phyloP scores from a whole-genome alignment of 805 yeast genomes.

The Kurtzmaniella cleridarum region DNA sequence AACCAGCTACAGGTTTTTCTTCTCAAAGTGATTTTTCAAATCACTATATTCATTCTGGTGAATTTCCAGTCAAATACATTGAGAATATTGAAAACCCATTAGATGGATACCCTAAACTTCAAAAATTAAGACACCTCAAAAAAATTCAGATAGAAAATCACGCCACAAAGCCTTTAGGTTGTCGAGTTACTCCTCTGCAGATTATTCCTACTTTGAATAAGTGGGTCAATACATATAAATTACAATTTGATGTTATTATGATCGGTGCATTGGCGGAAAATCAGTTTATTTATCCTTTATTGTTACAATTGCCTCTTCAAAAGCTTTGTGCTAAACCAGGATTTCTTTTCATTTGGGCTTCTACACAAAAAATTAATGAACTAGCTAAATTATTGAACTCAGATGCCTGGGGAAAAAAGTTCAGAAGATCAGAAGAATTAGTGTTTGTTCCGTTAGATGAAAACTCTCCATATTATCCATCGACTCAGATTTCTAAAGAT shows the following conservation, averaged over 20 bases:
- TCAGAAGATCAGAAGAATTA: constrained; percentile 85
- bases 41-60: constrained; percentile 57
- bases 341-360: constrained; percentile 81
- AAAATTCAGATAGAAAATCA: constrained; percentile 47
- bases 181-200: constrained; percentile 44
- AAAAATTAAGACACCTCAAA: constrained; percentile 61
- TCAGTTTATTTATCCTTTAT: constrained; percentile 57
- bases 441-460: constrained; percentile 72
- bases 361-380: constrained; percentile 65
- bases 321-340: constrained; percentile 81
- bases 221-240: constrained; percentile 55
- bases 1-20: not conserved
- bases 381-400: constrained; percentile 48
- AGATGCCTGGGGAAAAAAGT: constrained; percentile 52
- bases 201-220: constrained; percentile 52
- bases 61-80: constrained; percentile 58
- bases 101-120: constrained; percentile 83
- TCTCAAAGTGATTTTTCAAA: constrained; percentile 54
- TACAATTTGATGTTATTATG: constrained; percentile 87
- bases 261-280: constrained; percentile 79
- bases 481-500: constrained; percentile 28
- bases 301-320: constrained; percentile 64
- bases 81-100: constrained; percentile 62
- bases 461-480: constrained; percentile 62
- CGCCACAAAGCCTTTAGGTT: constrained; percentile 63